Evolutionary conservation across 306 rosid genomes (phyloP), one percentile per base, ranked within the genome.

Genomic region (Psophocarpus tetragonolobus): DNA sequence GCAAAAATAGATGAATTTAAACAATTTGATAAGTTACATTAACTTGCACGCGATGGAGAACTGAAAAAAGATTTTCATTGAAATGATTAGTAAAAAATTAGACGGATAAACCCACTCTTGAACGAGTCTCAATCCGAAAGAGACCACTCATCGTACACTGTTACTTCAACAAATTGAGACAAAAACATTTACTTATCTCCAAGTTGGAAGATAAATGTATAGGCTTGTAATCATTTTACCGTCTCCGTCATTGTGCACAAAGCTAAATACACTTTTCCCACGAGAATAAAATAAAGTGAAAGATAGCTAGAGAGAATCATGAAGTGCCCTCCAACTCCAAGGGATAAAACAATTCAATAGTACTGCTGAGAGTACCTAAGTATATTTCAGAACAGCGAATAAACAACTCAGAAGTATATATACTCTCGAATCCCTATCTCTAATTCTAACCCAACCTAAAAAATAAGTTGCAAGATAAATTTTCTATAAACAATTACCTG

Each of bases 1-100:
- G 4, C 48, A 78, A 53, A 42, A 20, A 69, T 8, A 29, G 8
- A 20, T 32, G 61, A 24, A 57, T 32, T 58, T 32, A 11, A 42
- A 60, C 53, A 33, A 60, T 30, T 69, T 44, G 42, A 20, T 23
- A 4, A 12, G 27, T 78, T 78, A 32, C 50, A 60, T 60, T 57
- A 41, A 78, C 76, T 57, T 69, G 63, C 76, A 78, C 76, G 71
- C 62, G 30, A 68, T 48, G 10, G 5, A 48, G 48, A 77, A 6
- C 35, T 30, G 12, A 77, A 29, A 20, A 53, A 47, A 39, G n/a
- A 39, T 26, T 53, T 38, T 67, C 10, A 54, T 20, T 66, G 35
- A 54, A 29, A 50, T 20, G 6, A 38, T 61, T 35, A 61, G 53
- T 75, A 0, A 47, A 66, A 68, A 9, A 61, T 79, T 71, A 60